A percentile compares a stretch with the other conserved stretches of the same genome.
Evolutionary conservation across 2,329 filamentous ascomycete species (phyloP).

Genomic region (Phialophora tarda): DNA sequence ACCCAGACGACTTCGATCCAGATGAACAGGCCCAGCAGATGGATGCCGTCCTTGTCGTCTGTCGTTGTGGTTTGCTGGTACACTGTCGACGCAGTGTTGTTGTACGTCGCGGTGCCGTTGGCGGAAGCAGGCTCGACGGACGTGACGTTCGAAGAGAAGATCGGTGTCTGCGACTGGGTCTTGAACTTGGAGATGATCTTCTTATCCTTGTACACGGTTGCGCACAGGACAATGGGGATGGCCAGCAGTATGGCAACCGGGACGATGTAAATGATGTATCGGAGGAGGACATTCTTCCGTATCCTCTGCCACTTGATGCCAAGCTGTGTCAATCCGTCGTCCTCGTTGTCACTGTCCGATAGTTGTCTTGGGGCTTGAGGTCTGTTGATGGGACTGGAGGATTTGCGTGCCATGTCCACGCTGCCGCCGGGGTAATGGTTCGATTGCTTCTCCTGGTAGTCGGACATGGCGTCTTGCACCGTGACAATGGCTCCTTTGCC

Average conservation of each 20-base stretch:
- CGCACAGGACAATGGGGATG: slow-evolving; percentile 32
- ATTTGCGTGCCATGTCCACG: slow-evolving; percentile 10
- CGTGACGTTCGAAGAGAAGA: slow-evolving; percentile 28
- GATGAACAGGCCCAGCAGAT: slow-evolving; percentile 32
- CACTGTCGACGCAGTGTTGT: slow-evolving; percentile 18
- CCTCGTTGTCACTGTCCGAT: slow-evolving; percentile 11
- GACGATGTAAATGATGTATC: slow-evolving; percentile 34
- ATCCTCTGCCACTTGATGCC: slow-evolving; percentile 26
- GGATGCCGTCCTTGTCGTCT: slow-evolving; percentile 22
- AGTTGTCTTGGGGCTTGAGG: background rate
- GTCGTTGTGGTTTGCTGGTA: slow-evolving; percentile 18
- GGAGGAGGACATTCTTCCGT: slow-evolving; percentile 26
- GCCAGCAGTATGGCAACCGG: slow-evolving; percentile 29
- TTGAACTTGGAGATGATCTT: slow-evolving; percentile 25
- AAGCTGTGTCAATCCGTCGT: slow-evolving; percentile 20
- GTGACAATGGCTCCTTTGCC: slow-evolving; percentile 25
- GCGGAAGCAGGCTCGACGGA: background rate
- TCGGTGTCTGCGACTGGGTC: slow-evolving; percentile 7
- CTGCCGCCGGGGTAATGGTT: background rate
- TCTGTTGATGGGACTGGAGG: slow-evolving; percentile 5
- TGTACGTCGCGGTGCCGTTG: slow-evolving; percentile 20
- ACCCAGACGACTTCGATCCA: slow-evolving; percentile 35
- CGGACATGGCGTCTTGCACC: slow-evolving; percentile 20
- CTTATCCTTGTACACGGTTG: slow-evolving; percentile 39
- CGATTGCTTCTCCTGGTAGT: slow-evolving; percentile 20